A percentile compares a stretch with the other conserved stretches of the same genome.
These are phyloP conservation scores for Plasmodium gonderi DNA, from an alignment of 169 alveolate genomes.

Conservation along the genomic window DNA sequence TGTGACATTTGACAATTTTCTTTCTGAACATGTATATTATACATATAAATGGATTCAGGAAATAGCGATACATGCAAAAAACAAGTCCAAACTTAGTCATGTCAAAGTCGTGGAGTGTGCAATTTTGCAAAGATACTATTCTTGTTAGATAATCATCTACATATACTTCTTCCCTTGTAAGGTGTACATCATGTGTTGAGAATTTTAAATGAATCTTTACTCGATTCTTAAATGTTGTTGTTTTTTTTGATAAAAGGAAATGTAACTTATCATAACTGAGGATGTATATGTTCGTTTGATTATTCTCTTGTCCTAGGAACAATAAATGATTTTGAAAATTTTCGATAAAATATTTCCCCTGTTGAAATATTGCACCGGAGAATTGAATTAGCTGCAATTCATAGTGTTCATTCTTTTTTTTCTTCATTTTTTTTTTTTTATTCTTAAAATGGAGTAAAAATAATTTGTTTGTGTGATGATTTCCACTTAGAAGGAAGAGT, in stretches of 20 bases:
- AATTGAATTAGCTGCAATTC: not conserved
- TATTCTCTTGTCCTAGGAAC: not conserved
- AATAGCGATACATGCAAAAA: slow-evolving; percentile 14
- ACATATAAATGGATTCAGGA: slow-evolving; percentile 24
- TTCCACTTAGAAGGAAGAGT: slow-evolving; percentile 54
- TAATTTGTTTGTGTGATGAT: slow-evolving; percentile 22
- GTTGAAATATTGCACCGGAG: not conserved
- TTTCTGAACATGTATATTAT: slow-evolving; percentile 14
- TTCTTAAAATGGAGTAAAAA: slow-evolving; percentile 2
- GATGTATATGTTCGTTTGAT: not conserved
- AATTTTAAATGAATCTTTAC: not conserved
- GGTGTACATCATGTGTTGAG: not conserved
- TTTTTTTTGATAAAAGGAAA: not conserved
- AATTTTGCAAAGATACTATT: slow-evolving; percentile 9
- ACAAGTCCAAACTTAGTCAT: slow-evolving; percentile 35
- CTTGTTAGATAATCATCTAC: not conserved
- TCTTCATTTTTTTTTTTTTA: not conserved
- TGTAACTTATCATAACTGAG: not conserved
- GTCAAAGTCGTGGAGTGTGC: slow-evolving; percentile 41
- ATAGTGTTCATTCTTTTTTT: not conserved
- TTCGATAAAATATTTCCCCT: slow-evolving; percentile 24
- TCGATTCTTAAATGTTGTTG: not conserved
- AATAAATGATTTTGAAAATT: slow-evolving; percentile 9
- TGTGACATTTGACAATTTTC: not conserved
- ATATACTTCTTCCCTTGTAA: not conserved